phyloP scores from a whole-genome alignment of 257 asterid species.

The Solanum stenotomum region DNA sequence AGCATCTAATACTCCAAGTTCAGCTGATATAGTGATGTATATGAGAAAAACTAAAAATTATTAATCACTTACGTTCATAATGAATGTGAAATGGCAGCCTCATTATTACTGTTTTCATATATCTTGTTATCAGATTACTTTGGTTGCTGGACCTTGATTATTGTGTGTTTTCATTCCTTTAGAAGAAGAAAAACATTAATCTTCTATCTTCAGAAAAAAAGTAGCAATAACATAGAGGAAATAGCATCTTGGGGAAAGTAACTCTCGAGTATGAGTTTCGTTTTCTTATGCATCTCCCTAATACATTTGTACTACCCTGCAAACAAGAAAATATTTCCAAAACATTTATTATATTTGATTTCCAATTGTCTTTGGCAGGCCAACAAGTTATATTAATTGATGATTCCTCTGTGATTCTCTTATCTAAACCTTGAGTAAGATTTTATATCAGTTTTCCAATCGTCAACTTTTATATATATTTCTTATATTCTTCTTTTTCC shows the following conservation, averaged over 20 bases:
- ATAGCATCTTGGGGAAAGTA: neutral
- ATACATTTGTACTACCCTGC: neutral
- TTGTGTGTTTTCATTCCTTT: neutral
- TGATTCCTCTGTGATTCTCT: neutral
- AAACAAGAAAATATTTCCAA: neutral
- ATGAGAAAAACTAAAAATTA: neutral
- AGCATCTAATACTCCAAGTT: neutral
- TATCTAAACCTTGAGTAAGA: neutral
- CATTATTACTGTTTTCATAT: neutral
- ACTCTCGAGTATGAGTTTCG: neutral
- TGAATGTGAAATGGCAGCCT: neutral
- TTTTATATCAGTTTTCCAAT: neutral
- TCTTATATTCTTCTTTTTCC: neutral
- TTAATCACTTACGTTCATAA: neutral
- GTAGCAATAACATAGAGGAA: neutral
- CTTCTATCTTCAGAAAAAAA: neutral
- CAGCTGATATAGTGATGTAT: neutral
- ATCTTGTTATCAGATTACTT: neutral
- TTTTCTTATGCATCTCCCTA: neutral
- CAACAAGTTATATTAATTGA: neutral
- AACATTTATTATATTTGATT: too few relatives aligned
- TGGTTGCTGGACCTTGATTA: slow-evolving; percentile 1
- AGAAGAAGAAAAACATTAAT: too few relatives aligned
- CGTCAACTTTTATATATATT: neutral
- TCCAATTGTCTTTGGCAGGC: neutral